These are phyloP conservation scores for Pythium coloratum DNA, from an alignment of 352 stramenopile species.

Conservation along the genomic window DNA sequence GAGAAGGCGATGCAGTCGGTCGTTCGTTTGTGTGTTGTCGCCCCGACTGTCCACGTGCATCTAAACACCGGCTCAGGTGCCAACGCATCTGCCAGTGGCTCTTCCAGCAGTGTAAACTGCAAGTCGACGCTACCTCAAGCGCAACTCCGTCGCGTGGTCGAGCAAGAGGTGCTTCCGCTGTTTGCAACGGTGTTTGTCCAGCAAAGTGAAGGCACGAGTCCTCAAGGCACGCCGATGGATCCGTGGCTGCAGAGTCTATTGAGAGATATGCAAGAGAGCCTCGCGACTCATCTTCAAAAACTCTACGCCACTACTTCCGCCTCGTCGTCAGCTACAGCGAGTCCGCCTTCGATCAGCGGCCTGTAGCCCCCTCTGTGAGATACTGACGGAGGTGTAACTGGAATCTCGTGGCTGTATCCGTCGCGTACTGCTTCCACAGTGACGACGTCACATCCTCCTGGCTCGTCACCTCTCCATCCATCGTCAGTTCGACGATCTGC, in stretches of 20 bases:
- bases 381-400: neutral
- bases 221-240: conserved; percentile 34
- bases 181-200: conserved; percentile 56
- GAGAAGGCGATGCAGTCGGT: conserved; percentile 43
- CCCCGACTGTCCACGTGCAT: conserved; percentile 83
- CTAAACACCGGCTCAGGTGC: conserved; percentile 31
- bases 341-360: neutral
- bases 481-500: conserved; percentile 24
- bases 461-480: neutral
- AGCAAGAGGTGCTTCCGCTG: conserved; percentile 64
- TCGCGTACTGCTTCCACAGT: neutral
- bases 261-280: conserved; percentile 68
- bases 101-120: conserved; percentile 26
- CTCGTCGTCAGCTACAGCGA: neutral
- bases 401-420: neutral
- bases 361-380: neutral
- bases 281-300: conserved; percentile 54
- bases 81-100: neutral
- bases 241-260: conserved; percentile 65
- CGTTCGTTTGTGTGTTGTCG: conserved; percentile 74
- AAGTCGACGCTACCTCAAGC: conserved; percentile 32
- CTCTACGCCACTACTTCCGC: conserved; percentile 15
- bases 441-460: neutral
- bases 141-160: conserved; percentile 55
- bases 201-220: conserved; percentile 29